Conservation (phyloP, 495 filamentous ascomycete genomes). For the Pyrenopolyporus hunteri region DNA sequence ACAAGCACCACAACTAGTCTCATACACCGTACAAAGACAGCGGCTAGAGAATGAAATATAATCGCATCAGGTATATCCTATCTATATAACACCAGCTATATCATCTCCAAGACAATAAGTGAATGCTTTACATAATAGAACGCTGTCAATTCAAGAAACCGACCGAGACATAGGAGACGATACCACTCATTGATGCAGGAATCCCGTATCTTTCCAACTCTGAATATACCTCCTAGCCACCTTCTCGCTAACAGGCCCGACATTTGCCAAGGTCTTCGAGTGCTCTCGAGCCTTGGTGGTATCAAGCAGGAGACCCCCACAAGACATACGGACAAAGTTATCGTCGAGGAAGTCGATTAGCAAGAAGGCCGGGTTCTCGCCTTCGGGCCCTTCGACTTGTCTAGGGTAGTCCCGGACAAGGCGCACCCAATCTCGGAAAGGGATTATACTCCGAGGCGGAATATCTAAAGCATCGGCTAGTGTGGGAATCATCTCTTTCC, state of each 20-base stretch:
- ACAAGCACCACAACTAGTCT: too few species aligned
- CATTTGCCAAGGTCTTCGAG: conserved; percentile 47
- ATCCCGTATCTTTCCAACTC: conserved; percentile 49
- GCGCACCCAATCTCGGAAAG: conserved; percentile 32
- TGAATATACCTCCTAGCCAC: conserved; percentile 50
- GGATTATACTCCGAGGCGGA: conserved; percentile 20
- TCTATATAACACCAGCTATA: too few species aligned
- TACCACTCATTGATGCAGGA: conserved; percentile 21
- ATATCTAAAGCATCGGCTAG: conserved; percentile 52
- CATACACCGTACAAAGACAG: too few species aligned
- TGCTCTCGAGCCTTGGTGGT: conserved; percentile 50
- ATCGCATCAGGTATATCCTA: too few species aligned
- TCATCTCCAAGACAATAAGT: too few species aligned
- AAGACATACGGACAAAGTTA: conserved; percentile 61
- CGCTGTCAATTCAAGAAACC: not conserved
- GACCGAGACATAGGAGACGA: conserved; percentile 8
- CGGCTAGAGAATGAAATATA: too few species aligned
- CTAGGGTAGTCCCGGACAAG: conserved; percentile 27
- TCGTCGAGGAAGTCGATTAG: conserved; percentile 58
- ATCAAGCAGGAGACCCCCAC: conserved; percentile 58
- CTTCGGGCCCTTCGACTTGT: conserved; percentile 37
- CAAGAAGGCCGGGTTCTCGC: conserved; percentile 55
- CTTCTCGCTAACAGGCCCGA: conserved; percentile 47
- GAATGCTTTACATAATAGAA: too few species aligned
- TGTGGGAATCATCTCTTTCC: conserved; percentile 51